Evolutionary conservation across 352 stramenopile species (phyloP), one percentile per base, ranked within the genome.

Genomic region (Aphanomyces stellatus): DNA sequence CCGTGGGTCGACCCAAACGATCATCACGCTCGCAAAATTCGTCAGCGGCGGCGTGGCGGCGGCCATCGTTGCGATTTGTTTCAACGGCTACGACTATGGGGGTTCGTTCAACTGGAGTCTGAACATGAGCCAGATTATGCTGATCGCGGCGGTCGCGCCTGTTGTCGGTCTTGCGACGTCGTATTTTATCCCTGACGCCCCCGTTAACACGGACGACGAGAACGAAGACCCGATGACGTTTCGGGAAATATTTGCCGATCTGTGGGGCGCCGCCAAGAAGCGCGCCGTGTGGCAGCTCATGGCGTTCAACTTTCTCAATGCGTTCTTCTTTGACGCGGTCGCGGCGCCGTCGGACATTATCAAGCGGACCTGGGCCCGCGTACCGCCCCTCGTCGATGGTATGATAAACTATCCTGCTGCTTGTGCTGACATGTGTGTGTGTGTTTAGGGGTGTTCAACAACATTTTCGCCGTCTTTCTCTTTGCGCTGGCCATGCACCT

Each of bases 1-100:
- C 22, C 78, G 78, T 27, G 78, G 78, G 6, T 71, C 71, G 40
- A 81, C 75, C 10, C 78, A 86, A 51, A 84, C 76, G 15, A 73
- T 74, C 28, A 73, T 81, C 48, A 67, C 60, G 30, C 49, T 67
- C 19, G 60, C 60, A 27, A 67, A 67, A 41, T 67, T 67, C 41
- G 37, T 67, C 8, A 67, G 55, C 27, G 55, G 55, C 28, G 55
- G 55, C n/a, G 55, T 64, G 8, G 55, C 31, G 5, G 55, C 55
- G 15, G 55, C 40, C 35, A 64, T 88, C 7, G 65, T 77, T 2
- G 67, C 75, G 2, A 62, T 90, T 37, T 72, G 88, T 22, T 87
- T 79, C 73, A 87, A 83, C 41, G 80, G 74, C 53, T 55, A 71
- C 30, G 71, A 66, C 0, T 88, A 84, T 48, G 81, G 78, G 34